Evolutionary conservation across 129 eudicot species (phyloP), one percentile per base, ranked within the genome.

Genomic region (Chrysanthemum seticuspe): DNA sequence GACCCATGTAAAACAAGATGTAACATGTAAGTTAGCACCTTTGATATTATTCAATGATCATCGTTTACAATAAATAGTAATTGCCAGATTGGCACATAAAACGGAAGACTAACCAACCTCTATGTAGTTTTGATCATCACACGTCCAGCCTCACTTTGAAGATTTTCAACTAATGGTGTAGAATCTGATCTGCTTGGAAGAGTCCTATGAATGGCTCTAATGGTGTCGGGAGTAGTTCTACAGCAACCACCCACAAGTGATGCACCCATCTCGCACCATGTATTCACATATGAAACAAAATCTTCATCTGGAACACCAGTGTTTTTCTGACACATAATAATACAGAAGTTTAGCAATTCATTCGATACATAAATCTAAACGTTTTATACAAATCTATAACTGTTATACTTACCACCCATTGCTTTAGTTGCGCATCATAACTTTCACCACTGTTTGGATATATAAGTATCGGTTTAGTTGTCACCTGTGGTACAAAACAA

Each of bases 211-310:
- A 92, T 92, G 50, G 84, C 85, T 76, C 86, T 78, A 73, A 92
- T 84, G 12, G 96, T 92, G 49, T 87, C 70, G 0, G 98, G 98
- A 6, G 98, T 92, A 53, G 98, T 92, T 84, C 98, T 80, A 73
- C 96, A 92, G 68, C 97, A 65, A 79, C 87, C 60, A 77, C 96
- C 96, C 70, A 84, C 83, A 52, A 92, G 89, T 4, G 98, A 87
- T 8, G 95, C 96, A 48, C 98, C 98, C 73, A 70, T 88, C 72
- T 92, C 89, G 3, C 95, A 84, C 98, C 98, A 92, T 49, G 77
- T 92, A 74, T 85, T 76, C 64, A 92, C 95, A 47, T 85, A 82
- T 0, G 96, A 89, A 25, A 92, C 96, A 70, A 92, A 92, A 86
- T 89, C 98, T 61, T 92, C 87, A 58, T 92, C 96, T 25, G 77